Evolutionary conservation across 2,329 filamentous ascomycete genomes (phyloP).

Genomic region (Aspergillus quadrilineatus): DNA sequence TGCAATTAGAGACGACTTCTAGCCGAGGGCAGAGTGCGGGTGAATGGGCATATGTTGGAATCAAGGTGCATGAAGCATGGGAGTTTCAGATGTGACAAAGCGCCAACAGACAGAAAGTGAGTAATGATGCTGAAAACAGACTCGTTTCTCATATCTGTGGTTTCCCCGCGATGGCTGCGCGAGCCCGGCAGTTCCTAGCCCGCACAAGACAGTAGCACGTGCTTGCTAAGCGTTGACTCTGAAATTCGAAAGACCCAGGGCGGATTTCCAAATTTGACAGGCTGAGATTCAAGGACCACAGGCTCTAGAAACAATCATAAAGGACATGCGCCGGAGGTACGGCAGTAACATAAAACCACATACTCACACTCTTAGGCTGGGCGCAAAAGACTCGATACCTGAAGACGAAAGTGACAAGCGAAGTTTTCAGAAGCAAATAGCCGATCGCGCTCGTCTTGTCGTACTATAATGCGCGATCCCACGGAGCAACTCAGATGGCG

Average conservation of each 20-base stretch:
- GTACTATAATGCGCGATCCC: not conserved
- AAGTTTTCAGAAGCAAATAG: not conserved
- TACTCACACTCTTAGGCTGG: slow-evolving; percentile 8
- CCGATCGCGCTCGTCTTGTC: not conserved
- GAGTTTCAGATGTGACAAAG: too few relatives aligned
- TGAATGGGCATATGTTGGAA: too few relatives aligned
- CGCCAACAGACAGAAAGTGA: too few relatives aligned
- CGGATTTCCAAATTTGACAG: not conserved
- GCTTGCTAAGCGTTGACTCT: not conserved
- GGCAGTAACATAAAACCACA: not conserved
- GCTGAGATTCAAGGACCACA: not conserved
- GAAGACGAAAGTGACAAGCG: not conserved
- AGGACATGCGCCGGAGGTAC: not conserved
- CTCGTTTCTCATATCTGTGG: too few relatives aligned
- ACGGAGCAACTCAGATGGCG: not conserved
- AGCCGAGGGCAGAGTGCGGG: too few relatives aligned
- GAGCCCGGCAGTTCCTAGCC: not conserved
- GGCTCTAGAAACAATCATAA: not conserved
- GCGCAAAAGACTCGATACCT: not conserved
- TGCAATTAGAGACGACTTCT: too few relatives aligned
- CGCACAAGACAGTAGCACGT: slow-evolving; percentile 12
- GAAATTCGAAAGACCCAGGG: not conserved
- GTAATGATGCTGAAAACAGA: too few relatives aligned
- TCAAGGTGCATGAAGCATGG: too few relatives aligned
- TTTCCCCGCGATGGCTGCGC: not conserved